phyloP scores from a whole-genome alignment of 305 asterid genomes.

The Fraxinus ornus region DNA sequence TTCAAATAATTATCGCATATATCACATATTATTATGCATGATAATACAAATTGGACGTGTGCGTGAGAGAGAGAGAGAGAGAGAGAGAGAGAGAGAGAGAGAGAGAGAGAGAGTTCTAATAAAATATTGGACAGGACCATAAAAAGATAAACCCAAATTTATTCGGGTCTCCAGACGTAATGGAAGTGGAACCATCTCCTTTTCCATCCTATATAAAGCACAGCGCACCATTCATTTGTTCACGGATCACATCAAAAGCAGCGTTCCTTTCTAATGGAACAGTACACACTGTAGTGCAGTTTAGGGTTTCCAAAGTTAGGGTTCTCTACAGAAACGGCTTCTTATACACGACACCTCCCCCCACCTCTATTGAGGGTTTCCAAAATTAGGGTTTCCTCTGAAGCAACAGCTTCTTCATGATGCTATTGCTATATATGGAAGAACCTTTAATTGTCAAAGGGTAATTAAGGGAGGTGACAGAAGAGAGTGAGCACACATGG shows the following conservation, averaged over 20 bases:
- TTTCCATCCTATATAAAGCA: not conserved
- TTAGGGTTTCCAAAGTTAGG: not conserved
- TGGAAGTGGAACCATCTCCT: not conserved
- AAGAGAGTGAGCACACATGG: slow-evolving; percentile 42
- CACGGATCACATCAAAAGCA: not conserved
- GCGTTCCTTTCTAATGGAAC: slow-evolving; percentile 31
- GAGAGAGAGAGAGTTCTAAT: slow-evolving; percentile 7
- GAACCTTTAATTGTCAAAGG: not conserved
- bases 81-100: not conserved
- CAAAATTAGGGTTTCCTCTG: slow-evolving; percentile 24
- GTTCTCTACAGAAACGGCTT: not conserved
- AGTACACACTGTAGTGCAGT: slow-evolving; percentile 1
- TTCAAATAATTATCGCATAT: too few relatives aligned
- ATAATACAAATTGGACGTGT: not conserved
- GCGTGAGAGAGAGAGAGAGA: too few relatives aligned
- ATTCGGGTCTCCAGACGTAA: slow-evolving; percentile 16
- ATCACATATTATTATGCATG: not conserved
- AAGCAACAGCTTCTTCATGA: not conserved
- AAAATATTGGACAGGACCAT: slow-evolving; percentile 2
- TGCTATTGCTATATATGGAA: not conserved
- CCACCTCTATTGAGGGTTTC: slow-evolving; percentile 9
- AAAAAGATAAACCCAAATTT: slow-evolving; percentile 27
- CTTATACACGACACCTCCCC: not conserved
- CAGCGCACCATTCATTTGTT: slow-evolving; percentile 8
- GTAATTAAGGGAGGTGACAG: slow-evolving; percentile 31